Evolutionary conservation across 805 yeast species (phyloP).

Genomic region (Candida nitratophila): DNA sequence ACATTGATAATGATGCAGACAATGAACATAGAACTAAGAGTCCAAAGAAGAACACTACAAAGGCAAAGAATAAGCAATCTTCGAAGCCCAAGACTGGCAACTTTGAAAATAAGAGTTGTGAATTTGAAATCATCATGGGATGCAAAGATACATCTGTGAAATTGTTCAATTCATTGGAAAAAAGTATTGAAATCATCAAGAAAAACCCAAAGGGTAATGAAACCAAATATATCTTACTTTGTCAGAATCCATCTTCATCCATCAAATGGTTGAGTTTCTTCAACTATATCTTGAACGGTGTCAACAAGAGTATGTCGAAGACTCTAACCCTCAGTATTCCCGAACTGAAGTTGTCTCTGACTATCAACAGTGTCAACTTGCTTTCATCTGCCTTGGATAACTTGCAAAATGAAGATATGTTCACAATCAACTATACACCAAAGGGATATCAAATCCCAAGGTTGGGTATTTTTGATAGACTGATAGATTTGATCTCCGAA

Average conservation of each 20-base stretch:
- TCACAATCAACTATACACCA: constrained; percentile 1
- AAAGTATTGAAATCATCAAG: constrained; percentile 50
- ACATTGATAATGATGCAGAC: constrained; percentile 6
- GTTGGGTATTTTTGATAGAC: constrained; percentile 26
- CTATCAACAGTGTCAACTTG: constrained; percentile 21
- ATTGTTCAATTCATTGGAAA: constrained; percentile 63
- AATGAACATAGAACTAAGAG: constrained; percentile 1
- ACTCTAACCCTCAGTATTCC: constrained; percentile 34
- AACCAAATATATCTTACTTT: constrained; percentile 42
- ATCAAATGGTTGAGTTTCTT: constrained; percentile 60
- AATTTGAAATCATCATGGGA: constrained; percentile 14
- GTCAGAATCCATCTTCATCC: constrained; percentile 46
- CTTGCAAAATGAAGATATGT: neutral
- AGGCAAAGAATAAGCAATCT: too few relatives aligned
- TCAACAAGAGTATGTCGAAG: constrained; percentile 4
- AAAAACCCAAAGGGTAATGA: constrained; percentile 2
- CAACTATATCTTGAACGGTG: constrained; percentile 34
- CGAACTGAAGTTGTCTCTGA: constrained; percentile 35
- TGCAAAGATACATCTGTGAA: constrained; percentile 29
- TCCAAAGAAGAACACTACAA: neutral
- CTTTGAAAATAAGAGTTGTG: constrained; percentile 1
- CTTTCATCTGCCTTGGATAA: neutral
- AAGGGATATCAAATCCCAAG: constrained; percentile 21
- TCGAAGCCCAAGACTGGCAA: too few relatives aligned
- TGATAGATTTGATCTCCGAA: constrained; percentile 30